Conservation (phyloP, 1,139 yeast species). For the Debaryomyces udenii region DNA sequence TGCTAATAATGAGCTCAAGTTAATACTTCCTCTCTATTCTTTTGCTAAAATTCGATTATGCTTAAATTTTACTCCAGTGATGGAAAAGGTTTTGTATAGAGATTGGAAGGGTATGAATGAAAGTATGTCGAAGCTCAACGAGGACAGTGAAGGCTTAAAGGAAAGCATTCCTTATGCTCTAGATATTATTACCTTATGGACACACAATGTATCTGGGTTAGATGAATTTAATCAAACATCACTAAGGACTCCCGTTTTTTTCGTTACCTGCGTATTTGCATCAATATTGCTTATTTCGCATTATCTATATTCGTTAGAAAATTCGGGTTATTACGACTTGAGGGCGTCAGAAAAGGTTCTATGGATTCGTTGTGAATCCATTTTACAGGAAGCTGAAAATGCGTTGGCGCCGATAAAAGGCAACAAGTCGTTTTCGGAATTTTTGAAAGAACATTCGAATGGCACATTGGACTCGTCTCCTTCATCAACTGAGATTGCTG, state of each 20-base stretch:
- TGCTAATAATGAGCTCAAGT: slow-evolving; percentile 57
- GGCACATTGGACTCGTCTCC: slow-evolving; percentile 47
- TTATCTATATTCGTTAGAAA: slow-evolving; percentile 58
- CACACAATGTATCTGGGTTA: slow-evolving; percentile 62
- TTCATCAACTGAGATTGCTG: slow-evolving; percentile 2
- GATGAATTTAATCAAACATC: slow-evolving; percentile 66
- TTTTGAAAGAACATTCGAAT: slow-evolving; percentile 54
- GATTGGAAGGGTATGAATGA: slow-evolving; percentile 69
- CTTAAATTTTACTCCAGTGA: slow-evolving; percentile 58
- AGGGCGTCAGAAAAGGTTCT: slow-evolving; percentile 49
- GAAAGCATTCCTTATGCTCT: slow-evolving; percentile 61
- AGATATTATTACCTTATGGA: slow-evolving; percentile 68
- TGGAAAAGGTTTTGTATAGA: slow-evolving; percentile 59
- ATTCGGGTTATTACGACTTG: slow-evolving; percentile 26
- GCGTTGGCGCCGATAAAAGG: slow-evolving; percentile 36
- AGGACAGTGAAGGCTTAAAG: slow-evolving; percentile 59
- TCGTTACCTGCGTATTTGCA: slow-evolving; percentile 67
- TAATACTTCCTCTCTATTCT: slow-evolving; percentile 64
- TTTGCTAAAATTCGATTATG: slow-evolving; percentile 67
- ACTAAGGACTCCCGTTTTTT: slow-evolving; percentile 72
- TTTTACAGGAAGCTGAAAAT: slow-evolving; percentile 59
- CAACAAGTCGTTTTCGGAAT: slow-evolving; percentile 49
- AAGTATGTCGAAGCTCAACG: slow-evolving; percentile 43
- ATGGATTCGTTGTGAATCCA: slow-evolving; percentile 54
- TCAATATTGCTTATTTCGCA: slow-evolving; percentile 64